phyloP scores from a whole-genome alignment of 768 basidiomycete species.

The Terana coerulea region DNA sequence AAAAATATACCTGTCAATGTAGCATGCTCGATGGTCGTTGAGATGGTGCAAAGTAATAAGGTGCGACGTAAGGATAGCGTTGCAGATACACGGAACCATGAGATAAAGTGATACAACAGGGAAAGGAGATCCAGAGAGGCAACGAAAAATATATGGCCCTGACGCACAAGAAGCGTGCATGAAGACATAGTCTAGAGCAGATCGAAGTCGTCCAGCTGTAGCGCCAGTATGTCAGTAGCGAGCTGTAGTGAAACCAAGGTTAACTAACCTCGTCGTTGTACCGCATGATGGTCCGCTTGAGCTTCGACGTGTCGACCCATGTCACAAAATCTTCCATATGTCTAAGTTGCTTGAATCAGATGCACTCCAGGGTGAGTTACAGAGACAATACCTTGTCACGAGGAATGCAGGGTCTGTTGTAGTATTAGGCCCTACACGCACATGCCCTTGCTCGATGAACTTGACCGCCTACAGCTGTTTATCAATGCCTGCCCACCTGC shows the following conservation, averaged over 20 bases:
- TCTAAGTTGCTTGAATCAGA: conserved; percentile 33
- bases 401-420: conserved; percentile 96
- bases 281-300: conserved; percentile 90
- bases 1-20: too few species aligned
- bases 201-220: conserved; percentile 92
- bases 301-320: conserved; percentile 97
- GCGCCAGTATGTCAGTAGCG: neutral
- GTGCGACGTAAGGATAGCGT: too few species aligned
- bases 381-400: conserved; percentile 68
- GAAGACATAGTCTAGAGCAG: conserved; percentile 44
- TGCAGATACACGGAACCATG: too few species aligned
- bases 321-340: conserved; percentile 99
- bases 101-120: neutral
- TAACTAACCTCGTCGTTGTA: conserved; percentile 90
- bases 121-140: neutral
- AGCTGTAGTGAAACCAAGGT: neutral
- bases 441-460: conserved; percentile 97
- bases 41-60: too few species aligned
- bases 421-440: conserved; percentile 94
- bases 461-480: conserved; percentile 89
- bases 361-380: neutral
- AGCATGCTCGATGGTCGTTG: neutral
- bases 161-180: neutral
- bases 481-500: too few species aligned
- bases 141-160: conserved; percentile 3